phyloP scores from a whole-genome alignment of 352 stramenopile species.

The Globisporangium carolinianum region DNA sequence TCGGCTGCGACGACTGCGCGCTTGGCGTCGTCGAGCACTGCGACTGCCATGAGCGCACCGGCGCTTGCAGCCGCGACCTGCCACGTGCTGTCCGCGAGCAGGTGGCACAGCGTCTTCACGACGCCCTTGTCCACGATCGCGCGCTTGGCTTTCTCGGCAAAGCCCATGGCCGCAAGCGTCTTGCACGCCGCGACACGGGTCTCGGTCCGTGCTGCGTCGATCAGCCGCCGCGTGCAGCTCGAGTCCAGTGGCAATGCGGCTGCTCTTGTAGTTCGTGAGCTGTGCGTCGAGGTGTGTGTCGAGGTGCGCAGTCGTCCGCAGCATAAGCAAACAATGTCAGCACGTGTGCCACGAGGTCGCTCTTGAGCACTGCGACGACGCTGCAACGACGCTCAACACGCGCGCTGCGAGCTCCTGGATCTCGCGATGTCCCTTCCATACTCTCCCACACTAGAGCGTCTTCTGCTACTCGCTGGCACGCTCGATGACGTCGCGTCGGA shows the following conservation, averaged over 20 bases:
- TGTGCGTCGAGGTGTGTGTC: conserved; percentile 37
- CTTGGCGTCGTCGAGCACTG: conserved; percentile 65
- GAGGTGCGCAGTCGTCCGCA: conserved; percentile 27
- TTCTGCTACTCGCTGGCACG: conserved; percentile 23
- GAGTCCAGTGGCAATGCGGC: conserved; percentile 17
- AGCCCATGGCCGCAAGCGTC: conserved; percentile 41
- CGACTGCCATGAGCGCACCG: conserved; percentile 60
- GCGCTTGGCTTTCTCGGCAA: conserved; percentile 51
- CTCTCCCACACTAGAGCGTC: background rate
- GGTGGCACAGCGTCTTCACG: conserved; percentile 45
- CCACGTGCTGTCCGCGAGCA: conserved; percentile 53
- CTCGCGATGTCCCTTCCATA: conserved; percentile 6
- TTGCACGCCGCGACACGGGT: conserved; percentile 49
- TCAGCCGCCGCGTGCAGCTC: conserved; percentile 41
- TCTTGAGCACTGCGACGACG: conserved; percentile 34
- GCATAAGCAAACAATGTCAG: conserved; percentile 35
- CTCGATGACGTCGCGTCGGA: conserved; percentile 35
- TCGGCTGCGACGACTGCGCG: conserved; percentile 44
- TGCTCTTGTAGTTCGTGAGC: conserved; percentile 42
- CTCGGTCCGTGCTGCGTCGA: conserved; percentile 22
- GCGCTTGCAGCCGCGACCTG: conserved; percentile 41
- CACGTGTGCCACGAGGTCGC: conserved; percentile 29
- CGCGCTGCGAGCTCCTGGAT: conserved; percentile 43
- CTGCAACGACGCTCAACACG: conserved; percentile 49
- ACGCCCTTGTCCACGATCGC: conserved; percentile 42